Percentiles rank a stretch among this genome's conserved stretches.
Evolutionary conservation across 495 filamentous ascomycete species (phyloP).

Genomic region (Trypethelium eluteriae): DNA sequence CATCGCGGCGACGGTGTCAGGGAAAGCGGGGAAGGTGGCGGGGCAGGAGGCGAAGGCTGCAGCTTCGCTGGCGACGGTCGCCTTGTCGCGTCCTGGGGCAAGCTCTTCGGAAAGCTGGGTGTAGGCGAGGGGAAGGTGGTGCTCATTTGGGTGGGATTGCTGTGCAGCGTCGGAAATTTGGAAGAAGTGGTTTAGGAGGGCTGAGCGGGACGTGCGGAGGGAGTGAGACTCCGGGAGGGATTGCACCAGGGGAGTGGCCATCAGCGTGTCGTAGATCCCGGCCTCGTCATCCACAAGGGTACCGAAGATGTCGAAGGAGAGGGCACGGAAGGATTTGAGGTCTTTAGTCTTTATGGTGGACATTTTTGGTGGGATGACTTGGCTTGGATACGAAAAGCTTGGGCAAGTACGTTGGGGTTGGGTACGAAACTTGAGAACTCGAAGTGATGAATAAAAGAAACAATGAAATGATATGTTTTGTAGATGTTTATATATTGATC

Average conservation of each 20-base stretch:
- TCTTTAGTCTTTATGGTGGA: not conserved
- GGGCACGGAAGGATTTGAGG: constrained; percentile 12
- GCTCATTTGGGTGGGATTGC: constrained; percentile 19
- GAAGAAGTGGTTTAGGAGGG: constrained; percentile 20
- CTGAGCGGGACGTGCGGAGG: constrained; percentile 1
- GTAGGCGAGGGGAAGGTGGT: constrained; percentile 21
- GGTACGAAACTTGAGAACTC: not conserved
- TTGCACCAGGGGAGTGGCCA: constrained; percentile 21
- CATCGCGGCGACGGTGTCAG: constrained; percentile 28
- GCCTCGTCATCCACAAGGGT: constrained; percentile 30
- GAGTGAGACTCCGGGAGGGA: constrained; percentile 20
- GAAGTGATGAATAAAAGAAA: not conserved
- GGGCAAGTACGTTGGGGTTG: not conserved
- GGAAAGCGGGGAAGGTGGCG: constrained; percentile 24
- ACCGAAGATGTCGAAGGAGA: constrained; percentile 32
- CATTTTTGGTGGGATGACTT: not conserved
- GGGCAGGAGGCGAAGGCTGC: constrained; percentile 17
- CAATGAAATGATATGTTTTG: not conserved
- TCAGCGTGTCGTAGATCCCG: constrained; percentile 21
- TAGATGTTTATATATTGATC: not conserved
- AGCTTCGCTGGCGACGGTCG: constrained; percentile 18
- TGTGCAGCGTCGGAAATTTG: constrained; percentile 18
- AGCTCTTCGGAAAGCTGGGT: constrained; percentile 19
- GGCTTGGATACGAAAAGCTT: not conserved
- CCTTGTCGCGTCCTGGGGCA: constrained; percentile 17